These are phyloP conservation scores for Gremmenia infestans DNA, from an alignment of 2,329 filamentous ascomycete genomes.

Conservation along the genomic window DNA sequence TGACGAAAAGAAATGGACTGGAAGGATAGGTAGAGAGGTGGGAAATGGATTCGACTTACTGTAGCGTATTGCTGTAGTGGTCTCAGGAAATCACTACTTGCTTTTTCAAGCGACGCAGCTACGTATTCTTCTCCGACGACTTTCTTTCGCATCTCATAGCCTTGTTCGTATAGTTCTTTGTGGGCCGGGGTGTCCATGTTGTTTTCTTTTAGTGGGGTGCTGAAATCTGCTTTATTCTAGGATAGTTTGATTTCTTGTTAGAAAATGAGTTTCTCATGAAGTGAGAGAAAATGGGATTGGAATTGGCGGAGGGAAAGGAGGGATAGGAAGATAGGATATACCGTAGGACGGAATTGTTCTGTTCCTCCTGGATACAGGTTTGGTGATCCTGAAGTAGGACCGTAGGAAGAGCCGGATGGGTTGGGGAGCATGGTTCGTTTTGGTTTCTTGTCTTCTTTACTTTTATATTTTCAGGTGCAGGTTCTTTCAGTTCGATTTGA, in stretches of 20 bases:
- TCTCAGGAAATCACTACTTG: slow-evolving; percentile 23
- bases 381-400: slow-evolving; percentile 3
- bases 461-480: not conserved
- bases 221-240: slow-evolving; percentile 10
- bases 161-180: slow-evolving; percentile 17
- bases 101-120: slow-evolving; percentile 15
- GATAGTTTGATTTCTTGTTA: not conserved
- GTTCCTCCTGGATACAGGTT: slow-evolving; percentile 5
- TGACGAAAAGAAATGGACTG: not conserved
- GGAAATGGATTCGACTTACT: slow-evolving; percentile 7
- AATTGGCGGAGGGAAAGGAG: not conserved
- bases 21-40: not conserved
- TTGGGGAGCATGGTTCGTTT: slow-evolving; percentile 2
- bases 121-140: slow-evolving; percentile 29
- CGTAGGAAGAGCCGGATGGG: slow-evolving; percentile 2
- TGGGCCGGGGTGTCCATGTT: slow-evolving; percentile 27
- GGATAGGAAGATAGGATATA: not conserved
- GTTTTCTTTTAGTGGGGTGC: slow-evolving; percentile 16
- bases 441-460: not conserved
- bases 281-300: not conserved
- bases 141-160: slow-evolving; percentile 24
- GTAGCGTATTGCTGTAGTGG: slow-evolving; percentile 29
- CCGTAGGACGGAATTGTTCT: slow-evolving; percentile 9
- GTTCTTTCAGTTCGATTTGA: not conserved
- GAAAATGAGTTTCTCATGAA: too few species aligned